Evolutionary conservation across 2,329 filamentous ascomycete genomes (phyloP).

Genomic region (Neonectria sp.): DNA sequence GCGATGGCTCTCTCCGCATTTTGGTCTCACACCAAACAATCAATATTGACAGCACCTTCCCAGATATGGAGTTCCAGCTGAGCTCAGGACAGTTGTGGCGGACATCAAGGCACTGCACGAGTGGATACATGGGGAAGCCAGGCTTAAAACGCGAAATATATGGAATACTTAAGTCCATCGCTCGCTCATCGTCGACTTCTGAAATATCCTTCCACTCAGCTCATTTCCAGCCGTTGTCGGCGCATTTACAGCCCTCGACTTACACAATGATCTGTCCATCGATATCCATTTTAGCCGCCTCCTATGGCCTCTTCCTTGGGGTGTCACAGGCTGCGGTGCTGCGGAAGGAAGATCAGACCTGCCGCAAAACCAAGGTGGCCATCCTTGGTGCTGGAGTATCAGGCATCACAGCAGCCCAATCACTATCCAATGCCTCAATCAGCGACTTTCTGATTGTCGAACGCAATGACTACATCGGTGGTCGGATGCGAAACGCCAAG

Average conservation of each 20-base stretch:
- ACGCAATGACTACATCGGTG: constrained; percentile 74
- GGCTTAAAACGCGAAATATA: neutral
- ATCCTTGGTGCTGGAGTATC: constrained; percentile 71
- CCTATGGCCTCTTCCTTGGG: constrained; percentile 17
- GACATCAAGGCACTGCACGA: neutral
- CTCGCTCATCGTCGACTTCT: neutral
- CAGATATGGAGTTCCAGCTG: neutral
- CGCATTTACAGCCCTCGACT: neutral
- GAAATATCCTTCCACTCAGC: neutral
- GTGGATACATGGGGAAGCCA: neutral
- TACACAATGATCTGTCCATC: constrained; percentile 19
- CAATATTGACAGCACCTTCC: neutral
- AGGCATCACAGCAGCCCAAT: constrained; percentile 76
- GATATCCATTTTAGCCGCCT: constrained; percentile 22
- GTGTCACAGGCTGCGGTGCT: constrained; percentile 31
- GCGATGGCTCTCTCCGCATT: neutral
- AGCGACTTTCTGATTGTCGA: constrained; percentile 77
- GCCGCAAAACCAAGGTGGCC: constrained; percentile 51
- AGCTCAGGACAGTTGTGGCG: neutral
- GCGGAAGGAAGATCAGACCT: constrained; percentile 33
- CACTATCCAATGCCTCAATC: constrained; percentile 72
- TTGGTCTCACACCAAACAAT: neutral
- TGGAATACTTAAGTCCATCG: neutral
- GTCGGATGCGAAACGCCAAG: constrained; percentile 69
- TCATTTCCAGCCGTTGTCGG: neutral